These are phyloP conservation scores for Teratosphaeria pseudoeucalypti DNA, from an alignment of 2,329 filamentous ascomycete genomes.

Conservation along the genomic window DNA sequence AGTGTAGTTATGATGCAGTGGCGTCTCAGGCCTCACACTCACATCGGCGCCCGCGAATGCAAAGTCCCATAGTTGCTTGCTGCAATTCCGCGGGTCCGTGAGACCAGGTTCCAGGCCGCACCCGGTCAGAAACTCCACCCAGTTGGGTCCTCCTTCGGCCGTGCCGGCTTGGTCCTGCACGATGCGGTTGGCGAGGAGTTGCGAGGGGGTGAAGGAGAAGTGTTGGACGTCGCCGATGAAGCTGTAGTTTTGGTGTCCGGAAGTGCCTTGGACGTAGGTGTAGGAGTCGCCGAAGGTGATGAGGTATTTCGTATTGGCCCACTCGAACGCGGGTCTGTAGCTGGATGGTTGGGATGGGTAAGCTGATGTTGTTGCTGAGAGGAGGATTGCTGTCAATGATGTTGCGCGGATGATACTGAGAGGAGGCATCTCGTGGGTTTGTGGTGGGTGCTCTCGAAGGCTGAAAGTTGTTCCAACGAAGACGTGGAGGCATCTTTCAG, in stretches of 20 bases:
- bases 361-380: not conserved
- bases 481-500: not conserved
- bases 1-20: constrained; percentile 4
- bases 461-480: not conserved
- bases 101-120: constrained; percentile 33
- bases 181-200: constrained; percentile 39
- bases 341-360: not conserved
- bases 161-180: constrained; percentile 42
- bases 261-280: constrained; percentile 44
- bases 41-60: constrained; percentile 4
- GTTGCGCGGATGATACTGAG: not conserved
- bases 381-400: not conserved
- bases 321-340: not conserved
- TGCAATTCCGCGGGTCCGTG: constrained; percentile 1
- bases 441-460: not conserved
- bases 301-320: constrained; percentile 9
- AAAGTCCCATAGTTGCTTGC: constrained; percentile 5
- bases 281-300: constrained; percentile 44
- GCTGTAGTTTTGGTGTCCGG: constrained; percentile 41
- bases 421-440: not conserved
- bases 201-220: constrained; percentile 33
- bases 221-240: constrained; percentile 46
- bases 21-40: not conserved
- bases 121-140: constrained; percentile 43
- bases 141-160: constrained; percentile 45